Evolutionary conservation across 176 grass and related monocot genomes (phyloP), one percentile per base, ranked within the genome.

Genomic region (Elymus sibiricus): DNA sequence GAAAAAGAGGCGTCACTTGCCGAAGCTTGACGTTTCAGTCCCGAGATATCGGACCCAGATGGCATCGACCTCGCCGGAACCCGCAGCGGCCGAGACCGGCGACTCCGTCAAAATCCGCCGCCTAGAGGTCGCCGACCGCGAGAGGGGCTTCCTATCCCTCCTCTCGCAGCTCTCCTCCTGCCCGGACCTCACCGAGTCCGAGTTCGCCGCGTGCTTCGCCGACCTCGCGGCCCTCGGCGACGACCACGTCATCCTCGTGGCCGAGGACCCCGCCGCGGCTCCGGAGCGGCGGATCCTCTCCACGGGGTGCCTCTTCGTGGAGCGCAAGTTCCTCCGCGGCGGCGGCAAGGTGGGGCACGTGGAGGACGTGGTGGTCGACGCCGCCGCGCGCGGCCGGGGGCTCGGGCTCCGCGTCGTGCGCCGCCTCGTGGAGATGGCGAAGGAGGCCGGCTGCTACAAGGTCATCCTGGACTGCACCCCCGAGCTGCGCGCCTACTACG

Each of bases 391-490:
- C 59, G 90, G 90, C 31, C 83, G 78, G 7, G 63, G 82, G 38
- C 91, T 98, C 25, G 92, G 92, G 69, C 59, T 94, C 74, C 86
- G 81, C 24, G 42, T 92, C 49, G 78, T 98, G 35, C 84, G 84
- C 55, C 83, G 90, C 85, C 92, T 98, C 40, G 82, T 92, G 24
- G 90, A 98, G 29, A 70, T 80, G 64, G 88, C 96, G 62, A 91
- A 79, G 88, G 93, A 64, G 19, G 81, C 84, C 2, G 90, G 93
- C 14, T 98, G 93, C 86, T 95, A 94, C 82, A 98, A 95, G 90
- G 93, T 94, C 74, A 98, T 98, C 73, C 92, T 98, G 22, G 96
- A 95, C 61, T 95, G 96, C 88, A 89, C 86, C 14, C 74, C 83
- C 17, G 93, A 95, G 82, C 88, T 94, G 29, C 83, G 86, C 40